Conservation (phyloP, 306 rosid species). For the Cyclanthera cordifolia region DNA sequence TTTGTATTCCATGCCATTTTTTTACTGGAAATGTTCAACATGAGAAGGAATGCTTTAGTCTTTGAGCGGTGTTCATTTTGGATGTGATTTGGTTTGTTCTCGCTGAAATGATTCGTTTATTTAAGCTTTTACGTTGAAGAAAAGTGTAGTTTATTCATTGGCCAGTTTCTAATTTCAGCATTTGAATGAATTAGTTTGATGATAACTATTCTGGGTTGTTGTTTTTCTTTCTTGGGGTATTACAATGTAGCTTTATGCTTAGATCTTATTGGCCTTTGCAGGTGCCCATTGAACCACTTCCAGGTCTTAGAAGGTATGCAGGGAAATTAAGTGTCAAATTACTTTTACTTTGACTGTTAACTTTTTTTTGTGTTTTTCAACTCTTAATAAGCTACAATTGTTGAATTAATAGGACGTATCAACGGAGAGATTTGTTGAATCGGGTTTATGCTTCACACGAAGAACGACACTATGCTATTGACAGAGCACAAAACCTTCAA, state of each 20-base stretch:
- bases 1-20: background rate
- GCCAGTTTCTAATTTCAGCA: background rate
- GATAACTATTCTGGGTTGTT: background rate
- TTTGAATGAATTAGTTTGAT: background rate
- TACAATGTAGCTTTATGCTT: background rate
- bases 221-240: background rate
- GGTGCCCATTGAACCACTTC: constrained; percentile 28
- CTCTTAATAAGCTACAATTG: background rate
- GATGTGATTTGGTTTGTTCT: background rate
- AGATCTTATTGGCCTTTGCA: constrained; percentile 11
- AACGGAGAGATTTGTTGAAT: constrained; percentile 28
- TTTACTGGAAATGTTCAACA: background rate
- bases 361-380: background rate
- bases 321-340: constrained; percentile 1
- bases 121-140: background rate
- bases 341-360: background rate
- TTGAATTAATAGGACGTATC: constrained; percentile 19
- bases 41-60: background rate
- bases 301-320: constrained; percentile 24
- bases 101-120: background rate
- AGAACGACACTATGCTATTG: constrained; percentile 27
- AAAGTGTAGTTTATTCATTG: background rate
- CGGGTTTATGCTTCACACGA: constrained; percentile 36
- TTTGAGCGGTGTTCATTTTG: background rate
- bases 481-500: constrained; percentile 28